Percentiles rank a stretch among this genome's conserved stretches.
Evolutionary conservation across 2,329 filamentous ascomycete genomes (phyloP).

Genomic region (Pleoardoris graminearum): DNA sequence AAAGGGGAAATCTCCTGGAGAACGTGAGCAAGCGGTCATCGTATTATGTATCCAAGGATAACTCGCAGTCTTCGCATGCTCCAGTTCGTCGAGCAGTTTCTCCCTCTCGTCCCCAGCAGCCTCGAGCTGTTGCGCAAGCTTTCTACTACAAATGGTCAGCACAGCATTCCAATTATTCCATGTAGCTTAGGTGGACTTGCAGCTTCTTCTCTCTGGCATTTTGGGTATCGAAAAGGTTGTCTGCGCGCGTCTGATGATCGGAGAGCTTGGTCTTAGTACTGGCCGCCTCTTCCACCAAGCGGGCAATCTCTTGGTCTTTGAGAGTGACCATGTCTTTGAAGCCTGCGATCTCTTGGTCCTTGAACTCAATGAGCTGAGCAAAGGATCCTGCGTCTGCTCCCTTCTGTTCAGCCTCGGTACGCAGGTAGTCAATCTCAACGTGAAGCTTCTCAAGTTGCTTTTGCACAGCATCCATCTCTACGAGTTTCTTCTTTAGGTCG

Average conservation of each 20-base stretch:
- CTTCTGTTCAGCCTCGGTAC: background rate
- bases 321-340: slow-evolving; percentile 8
- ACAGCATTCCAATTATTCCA: background rate
- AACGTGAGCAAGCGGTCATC: background rate
- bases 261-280: background rate
- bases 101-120: slow-evolving; percentile 12
- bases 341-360: slow-evolving; percentile 3
- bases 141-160: background rate
- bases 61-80: background rate
- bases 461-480: background rate
- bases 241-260: slow-evolving; percentile 5
- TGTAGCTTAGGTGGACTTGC: background rate
- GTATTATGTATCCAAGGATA: slow-evolving; percentile 12
- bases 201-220: slow-evolving; percentile 14
- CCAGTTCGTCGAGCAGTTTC: slow-evolving; percentile 16
- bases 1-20: background rate
- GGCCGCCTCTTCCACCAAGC: too few relatives aligned
- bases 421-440: slow-evolving; percentile 17
- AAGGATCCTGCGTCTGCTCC: slow-evolving; percentile 2
- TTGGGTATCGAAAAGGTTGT: slow-evolving; percentile 15
- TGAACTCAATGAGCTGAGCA: slow-evolving; percentile 3
- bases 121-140: background rate
- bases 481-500: slow-evolving; percentile 6
- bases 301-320: background rate
- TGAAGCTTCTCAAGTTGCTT: slow-evolving; percentile 5